A percentile compares a stretch with the other conserved stretches of the same genome.
Evolutionary conservation across 1,139 yeast species (phyloP).

Genomic region (Candida sanyaensis): DNA sequence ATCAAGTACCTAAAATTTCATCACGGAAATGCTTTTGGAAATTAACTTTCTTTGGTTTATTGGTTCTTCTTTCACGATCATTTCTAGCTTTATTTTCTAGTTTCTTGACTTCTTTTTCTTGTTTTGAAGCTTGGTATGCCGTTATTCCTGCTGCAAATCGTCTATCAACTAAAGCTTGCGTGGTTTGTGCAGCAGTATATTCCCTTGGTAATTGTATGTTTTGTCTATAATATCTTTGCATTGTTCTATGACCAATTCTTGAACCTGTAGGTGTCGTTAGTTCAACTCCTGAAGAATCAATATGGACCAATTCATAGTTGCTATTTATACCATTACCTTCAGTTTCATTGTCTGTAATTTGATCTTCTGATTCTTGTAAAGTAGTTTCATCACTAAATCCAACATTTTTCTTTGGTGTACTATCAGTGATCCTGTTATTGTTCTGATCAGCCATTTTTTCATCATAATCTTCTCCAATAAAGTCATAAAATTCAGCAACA

Average conservation of each 20-base stretch:
- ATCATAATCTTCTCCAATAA: conserved; percentile 21
- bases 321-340: conserved; percentile 31
- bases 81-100: conserved; percentile 27
- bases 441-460: conserved; percentile 10
- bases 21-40: conserved; percentile 43
- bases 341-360: conserved; percentile 25
- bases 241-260: conserved; percentile 49
- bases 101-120: conserved; percentile 33
- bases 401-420: conserved; percentile 21
- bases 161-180: conserved; percentile 43
- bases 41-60: conserved; percentile 31
- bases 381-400: conserved; percentile 17
- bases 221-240: conserved; percentile 47
- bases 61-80: conserved; percentile 26
- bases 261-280: conserved; percentile 51
- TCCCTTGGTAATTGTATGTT: conserved; percentile 29
- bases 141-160: conserved; percentile 44
- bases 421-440: conserved; percentile 18
- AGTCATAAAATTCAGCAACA: conserved; percentile 47
- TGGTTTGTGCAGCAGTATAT: conserved; percentile 29
- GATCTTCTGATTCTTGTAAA: conserved; percentile 13
- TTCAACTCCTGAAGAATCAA: conserved; percentile 45
- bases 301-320: conserved; percentile 34
- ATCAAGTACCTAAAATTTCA: conserved; percentile 30
- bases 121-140: conserved; percentile 29